A percentile compares a stretch with the other conserved stretches of the same genome.
phyloP scores from a whole-genome alignment of 148 eudicot genomes.

The Suaeda aralocaspica region DNA sequence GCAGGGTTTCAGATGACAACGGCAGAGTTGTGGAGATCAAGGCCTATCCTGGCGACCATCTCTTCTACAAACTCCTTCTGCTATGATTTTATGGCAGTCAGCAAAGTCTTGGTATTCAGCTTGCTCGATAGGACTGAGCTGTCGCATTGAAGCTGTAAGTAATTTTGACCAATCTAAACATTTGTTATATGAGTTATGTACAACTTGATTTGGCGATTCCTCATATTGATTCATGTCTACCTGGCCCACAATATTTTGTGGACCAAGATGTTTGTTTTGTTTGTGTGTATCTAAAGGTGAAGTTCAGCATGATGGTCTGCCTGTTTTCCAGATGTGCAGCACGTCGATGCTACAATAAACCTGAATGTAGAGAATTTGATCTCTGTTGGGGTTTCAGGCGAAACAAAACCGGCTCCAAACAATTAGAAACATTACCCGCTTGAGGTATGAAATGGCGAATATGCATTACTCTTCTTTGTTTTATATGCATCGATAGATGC shows the following conservation, averaged over 20 bases:
- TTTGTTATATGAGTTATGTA: neutral
- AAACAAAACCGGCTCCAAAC: slow-evolving; percentile 50
- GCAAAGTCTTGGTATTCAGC: slow-evolving; percentile 86
- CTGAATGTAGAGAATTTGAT: slow-evolving; percentile 80
- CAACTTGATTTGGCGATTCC: too few relatives aligned
- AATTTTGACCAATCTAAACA: neutral
- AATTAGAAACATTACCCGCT: slow-evolving; percentile 62
- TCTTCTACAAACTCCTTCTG: slow-evolving; percentile 68
- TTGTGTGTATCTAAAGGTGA: neutral
- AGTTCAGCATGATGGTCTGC: slow-evolving; percentile 3
- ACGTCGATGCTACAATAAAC: slow-evolving; percentile 63
- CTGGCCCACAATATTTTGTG: too few relatives aligned
- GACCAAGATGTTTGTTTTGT: too few relatives aligned
- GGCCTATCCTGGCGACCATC: slow-evolving; percentile 62
- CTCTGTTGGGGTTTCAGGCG: slow-evolving; percentile 80
- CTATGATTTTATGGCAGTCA: slow-evolving; percentile 69
- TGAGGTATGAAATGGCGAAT: slow-evolving; percentile 52
- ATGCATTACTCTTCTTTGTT: neutral
- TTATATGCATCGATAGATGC: neutral
- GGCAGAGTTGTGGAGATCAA: slow-evolving; percentile 66
- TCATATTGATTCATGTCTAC: too few relatives aligned
- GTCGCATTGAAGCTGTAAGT: slow-evolving; percentile 94
- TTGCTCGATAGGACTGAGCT: slow-evolving; percentile 88
- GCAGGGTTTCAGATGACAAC: slow-evolving; percentile 79
- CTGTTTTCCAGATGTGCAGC: slow-evolving; percentile 81